Percentiles rank a stretch among this genome's conserved stretches.
phyloP scores from a whole-genome alignment of 2,329 filamentous ascomycete genomes.

The Cladosporium sphaerospermum region DNA sequence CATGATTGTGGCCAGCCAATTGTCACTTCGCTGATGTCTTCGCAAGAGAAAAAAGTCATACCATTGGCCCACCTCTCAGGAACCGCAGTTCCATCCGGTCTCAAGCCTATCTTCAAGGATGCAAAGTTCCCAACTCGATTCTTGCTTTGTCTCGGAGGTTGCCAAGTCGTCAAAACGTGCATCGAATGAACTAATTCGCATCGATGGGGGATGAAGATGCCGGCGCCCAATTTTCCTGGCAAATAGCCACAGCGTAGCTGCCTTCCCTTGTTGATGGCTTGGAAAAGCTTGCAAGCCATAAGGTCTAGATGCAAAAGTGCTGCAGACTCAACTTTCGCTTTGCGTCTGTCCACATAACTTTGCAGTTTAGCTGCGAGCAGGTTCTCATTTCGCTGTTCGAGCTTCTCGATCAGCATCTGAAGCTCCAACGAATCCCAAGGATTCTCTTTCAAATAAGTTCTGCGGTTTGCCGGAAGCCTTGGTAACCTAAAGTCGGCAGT shows the following conservation, averaged over 20 bases:
- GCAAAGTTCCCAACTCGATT: not conserved
- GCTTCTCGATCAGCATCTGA: not conserved
- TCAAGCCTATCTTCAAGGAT: not conserved
- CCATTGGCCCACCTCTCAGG: not conserved
- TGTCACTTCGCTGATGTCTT: not conserved
- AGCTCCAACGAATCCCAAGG: not conserved
- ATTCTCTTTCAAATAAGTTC: not conserved
- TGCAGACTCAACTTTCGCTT: not conserved
- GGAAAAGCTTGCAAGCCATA: slow-evolving; percentile 1
- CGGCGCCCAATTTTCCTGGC: not conserved
- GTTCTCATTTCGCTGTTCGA: not conserved
- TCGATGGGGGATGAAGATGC: not conserved
- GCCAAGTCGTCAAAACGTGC: slow-evolving; percentile 2
- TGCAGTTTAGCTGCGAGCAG: not conserved
- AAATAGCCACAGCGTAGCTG: not conserved
- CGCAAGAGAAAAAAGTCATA: not conserved
- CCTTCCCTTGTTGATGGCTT: not conserved
- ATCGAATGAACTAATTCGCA: not conserved
- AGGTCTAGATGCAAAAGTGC: not conserved
- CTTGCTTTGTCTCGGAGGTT: not conserved
- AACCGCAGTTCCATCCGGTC: not conserved
- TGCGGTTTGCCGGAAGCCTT: not conserved
- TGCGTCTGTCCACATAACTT: not conserved
- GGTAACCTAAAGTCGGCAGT: not conserved
- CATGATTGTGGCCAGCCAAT: slow-evolving; percentile 1